Evolutionary conservation across 2,329 filamentous ascomycete genomes (phyloP).

Genomic region (Scedosporium aurantiacum): DNA sequence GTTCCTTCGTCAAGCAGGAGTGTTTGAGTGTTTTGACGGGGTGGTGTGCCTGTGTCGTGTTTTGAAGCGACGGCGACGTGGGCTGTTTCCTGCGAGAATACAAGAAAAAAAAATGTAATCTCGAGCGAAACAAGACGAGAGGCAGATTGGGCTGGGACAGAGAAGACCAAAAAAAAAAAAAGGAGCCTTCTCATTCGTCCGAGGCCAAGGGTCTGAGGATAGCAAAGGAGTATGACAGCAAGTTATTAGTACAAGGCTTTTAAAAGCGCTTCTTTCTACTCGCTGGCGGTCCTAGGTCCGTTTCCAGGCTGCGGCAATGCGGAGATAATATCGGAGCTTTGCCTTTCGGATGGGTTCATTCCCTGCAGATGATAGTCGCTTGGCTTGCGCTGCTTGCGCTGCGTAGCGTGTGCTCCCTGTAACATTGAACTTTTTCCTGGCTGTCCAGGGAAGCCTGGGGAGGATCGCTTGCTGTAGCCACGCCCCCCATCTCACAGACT

Average conservation of each 20-base stretch:
- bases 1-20: not conserved
- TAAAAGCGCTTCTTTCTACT: not conserved
- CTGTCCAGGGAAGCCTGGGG: not conserved
- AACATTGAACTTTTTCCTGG: not conserved
- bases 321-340: conserved; percentile 2
- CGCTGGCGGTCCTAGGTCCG: not conserved
- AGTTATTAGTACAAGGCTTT: conserved; percentile 1
- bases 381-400: not conserved
- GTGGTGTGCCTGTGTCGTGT: not conserved
- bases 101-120: not conserved
- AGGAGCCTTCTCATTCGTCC: not conserved
- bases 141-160: not conserved
- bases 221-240: not conserved
- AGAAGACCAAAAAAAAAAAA: not conserved
- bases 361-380: not conserved
- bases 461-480: not conserved
- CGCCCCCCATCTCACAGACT: not conserved
- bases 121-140: not conserved
- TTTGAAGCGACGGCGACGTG: not conserved
- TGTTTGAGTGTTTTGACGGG: not conserved
- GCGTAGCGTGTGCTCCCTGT: not conserved
- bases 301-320: not conserved
- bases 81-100: not conserved
- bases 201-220: not conserved
- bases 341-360: not conserved